phyloP scores from a whole-genome alignment of 768 basidiomycete genomes.

The Brasilioporus rufonigricans region DNA sequence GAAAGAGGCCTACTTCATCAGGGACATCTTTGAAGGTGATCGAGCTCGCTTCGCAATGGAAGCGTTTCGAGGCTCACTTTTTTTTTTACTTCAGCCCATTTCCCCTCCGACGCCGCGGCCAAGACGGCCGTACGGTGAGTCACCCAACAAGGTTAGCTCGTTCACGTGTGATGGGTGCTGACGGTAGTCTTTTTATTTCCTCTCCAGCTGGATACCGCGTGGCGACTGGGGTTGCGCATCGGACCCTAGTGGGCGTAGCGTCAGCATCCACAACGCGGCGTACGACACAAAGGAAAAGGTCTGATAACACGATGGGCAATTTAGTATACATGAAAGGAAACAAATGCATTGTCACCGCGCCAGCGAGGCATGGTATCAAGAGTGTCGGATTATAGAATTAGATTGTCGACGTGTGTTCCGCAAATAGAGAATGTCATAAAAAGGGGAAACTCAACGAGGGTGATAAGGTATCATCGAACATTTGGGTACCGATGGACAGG shows the following conservation, averaged over 20 bases:
- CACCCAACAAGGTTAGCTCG: constrained; percentile 1
- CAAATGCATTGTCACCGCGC: constrained; percentile 20
- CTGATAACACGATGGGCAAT: constrained; percentile 14
- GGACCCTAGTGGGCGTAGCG: constrained; percentile 94
- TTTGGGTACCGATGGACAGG: constrained; percentile 25
- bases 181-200: constrained; percentile 2
- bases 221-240: constrained; percentile 95
- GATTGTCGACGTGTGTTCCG: constrained; percentile 34
- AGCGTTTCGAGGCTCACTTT: constrained; percentile 1
- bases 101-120: constrained; percentile 84
- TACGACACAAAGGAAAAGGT: constrained; percentile 43
- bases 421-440: constrained; percentile 39
- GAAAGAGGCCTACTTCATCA: constrained; percentile 93
- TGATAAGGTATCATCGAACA: constrained; percentile 35
- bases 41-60: neutral
- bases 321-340: constrained; percentile 14
- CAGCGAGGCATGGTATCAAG: constrained; percentile 27
- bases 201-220: constrained; percentile 84
- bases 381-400: constrained; percentile 24
- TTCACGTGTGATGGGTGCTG: constrained; percentile 9
- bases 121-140: constrained; percentile 85
- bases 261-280: constrained; percentile 93
- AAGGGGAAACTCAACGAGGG: constrained; percentile 26
- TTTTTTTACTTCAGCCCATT: constrained; percentile 50
- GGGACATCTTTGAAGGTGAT: constrained; percentile 85